A percentile compares a stretch with the other conserved stretches of the same genome.
Evolutionary conservation across 805 yeast species (phyloP).

Genomic region (Candida orba): DNA sequence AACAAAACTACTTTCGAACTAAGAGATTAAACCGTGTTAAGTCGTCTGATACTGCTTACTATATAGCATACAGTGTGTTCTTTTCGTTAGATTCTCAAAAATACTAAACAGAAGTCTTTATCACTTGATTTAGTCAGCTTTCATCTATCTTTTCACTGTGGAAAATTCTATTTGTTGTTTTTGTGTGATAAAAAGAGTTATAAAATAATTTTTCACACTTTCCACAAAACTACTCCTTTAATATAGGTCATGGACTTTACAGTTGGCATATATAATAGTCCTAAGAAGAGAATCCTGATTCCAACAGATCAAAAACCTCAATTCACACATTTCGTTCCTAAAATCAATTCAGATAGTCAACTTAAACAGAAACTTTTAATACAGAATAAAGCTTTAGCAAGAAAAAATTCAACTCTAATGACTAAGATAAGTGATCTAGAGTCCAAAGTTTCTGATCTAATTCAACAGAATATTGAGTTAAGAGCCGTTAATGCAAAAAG

Average conservation of each 20-base stretch:
- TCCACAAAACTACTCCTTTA: no score
- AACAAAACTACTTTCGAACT: no score
- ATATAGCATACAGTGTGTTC: no score
- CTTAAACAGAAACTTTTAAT: slow-evolving; percentile 23
- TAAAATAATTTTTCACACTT: no score
- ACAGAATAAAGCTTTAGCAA: slow-evolving; percentile 52
- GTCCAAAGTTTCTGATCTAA: slow-evolving; percentile 38
- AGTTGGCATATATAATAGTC: slow-evolving; percentile 15
- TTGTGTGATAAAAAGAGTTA: no score
- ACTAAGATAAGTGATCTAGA: slow-evolving; percentile 48
- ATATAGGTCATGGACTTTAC: slow-evolving; percentile 20
- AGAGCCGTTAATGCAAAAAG: slow-evolving; percentile 29
- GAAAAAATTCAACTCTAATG: slow-evolving; percentile 46
- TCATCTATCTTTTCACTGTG: no score
- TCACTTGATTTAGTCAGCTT: no score
- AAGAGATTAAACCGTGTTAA: no score
- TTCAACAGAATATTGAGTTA: slow-evolving; percentile 41
- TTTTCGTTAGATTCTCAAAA: no score
- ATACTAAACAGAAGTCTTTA: no score
- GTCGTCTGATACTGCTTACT: no score
- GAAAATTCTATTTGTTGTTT: no score
- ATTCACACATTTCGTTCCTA: slow-evolving; percentile 5
- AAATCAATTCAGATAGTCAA: slow-evolving; percentile 7
- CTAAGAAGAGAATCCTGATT: slow-evolving; percentile 8
- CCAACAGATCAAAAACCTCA: slow-evolving; percentile 7